Evolutionary conservation across 345 rosid genomes (phyloP).

Genomic region (Ceriops zippeliana): DNA sequence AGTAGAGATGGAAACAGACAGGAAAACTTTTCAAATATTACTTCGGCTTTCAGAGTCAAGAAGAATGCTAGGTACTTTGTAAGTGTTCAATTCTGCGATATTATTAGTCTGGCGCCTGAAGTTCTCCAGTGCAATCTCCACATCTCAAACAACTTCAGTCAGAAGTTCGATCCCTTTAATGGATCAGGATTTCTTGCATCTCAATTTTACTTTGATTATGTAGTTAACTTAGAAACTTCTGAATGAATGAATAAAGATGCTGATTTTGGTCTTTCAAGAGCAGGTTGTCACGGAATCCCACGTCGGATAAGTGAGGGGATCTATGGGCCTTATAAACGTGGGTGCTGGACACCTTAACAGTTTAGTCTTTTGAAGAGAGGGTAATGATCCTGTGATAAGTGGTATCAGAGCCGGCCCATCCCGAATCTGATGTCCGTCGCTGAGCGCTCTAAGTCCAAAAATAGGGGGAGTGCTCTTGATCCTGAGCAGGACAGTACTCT

Average conservation of each 20-base stretch:
- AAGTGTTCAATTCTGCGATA: conserved; percentile 55
- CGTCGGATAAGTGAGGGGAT: too few species aligned
- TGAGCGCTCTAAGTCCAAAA: too few species aligned
- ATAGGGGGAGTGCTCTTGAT: conserved; percentile 23
- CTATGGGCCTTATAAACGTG: too few species aligned
- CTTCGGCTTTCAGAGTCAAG: conserved; percentile 34
- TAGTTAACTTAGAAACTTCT: conserved; percentile 37
- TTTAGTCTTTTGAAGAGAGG: too few species aligned
- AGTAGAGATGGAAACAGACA: background rate
- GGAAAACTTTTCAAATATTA: conserved; percentile 21
- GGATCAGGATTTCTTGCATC: accelerated
- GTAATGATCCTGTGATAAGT: too few species aligned
- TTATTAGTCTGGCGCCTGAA: conserved; percentile 1
- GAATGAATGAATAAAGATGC: conserved; percentile 47
- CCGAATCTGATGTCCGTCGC: too few species aligned
- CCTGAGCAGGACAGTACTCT: conserved; percentile 32
- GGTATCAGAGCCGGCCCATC: too few species aligned
- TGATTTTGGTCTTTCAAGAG: conserved; percentile 56
- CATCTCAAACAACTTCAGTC: conserved; percentile 23
- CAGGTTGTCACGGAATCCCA: too few species aligned
- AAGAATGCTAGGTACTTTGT: conserved; percentile 23
- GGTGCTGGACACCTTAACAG: too few species aligned
- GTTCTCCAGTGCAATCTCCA: conserved; percentile 30
- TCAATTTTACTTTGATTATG: conserved; percentile 43
- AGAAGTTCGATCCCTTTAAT: conserved; percentile 16